Evolutionary conservation across 1,139 yeast species (phyloP), one percentile per base, ranked within the genome.

Genomic region (Protomyces gravidus): DNA sequence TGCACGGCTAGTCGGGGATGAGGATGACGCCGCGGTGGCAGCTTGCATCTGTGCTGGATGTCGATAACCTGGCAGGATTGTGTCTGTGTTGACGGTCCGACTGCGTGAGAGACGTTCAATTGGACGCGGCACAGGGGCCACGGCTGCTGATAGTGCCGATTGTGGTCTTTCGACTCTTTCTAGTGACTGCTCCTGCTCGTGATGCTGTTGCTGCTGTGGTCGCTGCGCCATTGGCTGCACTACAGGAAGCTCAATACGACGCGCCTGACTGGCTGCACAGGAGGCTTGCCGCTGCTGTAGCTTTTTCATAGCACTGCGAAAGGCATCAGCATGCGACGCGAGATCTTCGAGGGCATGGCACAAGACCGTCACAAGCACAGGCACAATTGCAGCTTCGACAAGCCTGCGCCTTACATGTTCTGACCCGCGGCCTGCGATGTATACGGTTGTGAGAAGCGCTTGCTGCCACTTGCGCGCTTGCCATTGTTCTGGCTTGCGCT

Each of bases 381-480:
- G 97, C 42, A 92, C 78, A 62, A 90, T 83, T 2, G 97, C 97
- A 1, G 97, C 95, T 65, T 86, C 84, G 5, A 89, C 96, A 5
- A 92, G 88, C 66, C 92, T 83, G 66, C 85, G 84, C 52, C 98
- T 78, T 55, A 89, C 87, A 61, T 77, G 76, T 71, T 90, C 97
- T 1, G 95, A 83, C 30, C 98, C 98, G 66, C 97, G 78, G 0
- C 97, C 90, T 15, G 97, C 96, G 27, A 92, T 82, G 63, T 89
- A 79, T 0, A 90, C 96, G 63, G 92, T 75, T 69, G 97, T 89
- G 73, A 92, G 97, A 69, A 92, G 84, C 0, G 97, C 89, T 62
- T 92, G 75, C 5, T 96, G 88, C 98, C 98, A 92, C 73, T 90
- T 92, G 6, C 53, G 46, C 28, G 47, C 23, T 19, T 48, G 58